Base-by-base conservation (phyloP, 2,329 filamentous ascomycete species). In the Hypoxylon sp. region DNA sequence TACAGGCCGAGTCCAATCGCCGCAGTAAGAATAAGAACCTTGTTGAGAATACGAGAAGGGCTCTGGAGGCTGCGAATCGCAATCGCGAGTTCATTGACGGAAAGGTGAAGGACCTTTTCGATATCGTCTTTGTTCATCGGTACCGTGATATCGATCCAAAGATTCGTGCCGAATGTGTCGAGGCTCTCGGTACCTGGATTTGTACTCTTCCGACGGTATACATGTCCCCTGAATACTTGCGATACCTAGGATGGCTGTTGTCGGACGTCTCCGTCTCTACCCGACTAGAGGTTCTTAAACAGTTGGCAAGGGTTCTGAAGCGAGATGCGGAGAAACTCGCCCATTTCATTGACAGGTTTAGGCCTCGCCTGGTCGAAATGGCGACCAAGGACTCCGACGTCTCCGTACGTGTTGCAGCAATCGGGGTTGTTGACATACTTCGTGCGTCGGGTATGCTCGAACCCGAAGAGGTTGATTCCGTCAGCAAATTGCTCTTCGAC, bases 221-320 rank as follows among this genome's bases (percentile, higher is more conserved):
- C 81, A 93, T 98, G 79, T 93, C 98, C 72, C 94, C 94, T 1
- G 87, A 91, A 73, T 97, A 97, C 80, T 84, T 99, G 55, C 91
- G 96, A 67, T 99, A 99, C 76, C 85, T 99, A 5, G 96, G 96
- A 57, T 99, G 96, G 96, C 91, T 97, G 76, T 85, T 99, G 31
- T 97, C 94, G 3, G 96, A 99, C 78, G 87, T 90, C 3, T 86
- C 90, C 67, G 85, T 90, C 0, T 82, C 89, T 8, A 94, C 93
- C 22, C 89, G 96, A 59, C 87, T 91, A n/a, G 94, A 97, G 78
- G 94, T 97, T 2, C 82, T 99, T 46, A 93, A 90, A 75, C 94
- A 98, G 79, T 85, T 99, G 13, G 86, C 88, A 22, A 90, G 88
- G 63, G 86, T 99, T 4, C 95, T 97, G 81, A 91, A 90, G 75